Evolutionary conservation across 106 monocot genomes (phyloP), one percentile per base, ranked within the genome.

Genomic region (Iris macrosiphon): DNA sequence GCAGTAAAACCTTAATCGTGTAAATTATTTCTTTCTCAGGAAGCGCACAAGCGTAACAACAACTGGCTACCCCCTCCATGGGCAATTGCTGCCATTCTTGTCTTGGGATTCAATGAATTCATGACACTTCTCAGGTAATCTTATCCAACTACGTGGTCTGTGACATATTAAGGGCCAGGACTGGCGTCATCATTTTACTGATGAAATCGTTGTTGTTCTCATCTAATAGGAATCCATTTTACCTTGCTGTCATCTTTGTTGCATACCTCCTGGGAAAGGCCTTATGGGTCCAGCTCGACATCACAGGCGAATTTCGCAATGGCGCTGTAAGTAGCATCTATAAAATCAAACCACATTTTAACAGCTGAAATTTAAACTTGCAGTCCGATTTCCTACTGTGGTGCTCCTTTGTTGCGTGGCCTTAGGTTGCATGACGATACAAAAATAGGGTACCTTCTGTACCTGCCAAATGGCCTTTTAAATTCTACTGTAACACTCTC

Each of bases 51-150:
- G 67, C 65, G 86, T 14, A 96, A 87, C 62, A 96, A 87, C 67
- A 96, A 83, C 77, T 80, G 82, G 89, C 51, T 96, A 39, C 96
- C 96, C 27, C 96, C 96, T 51, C 89, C 96, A 28, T 96, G 90
- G 96, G 90, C 96, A 17, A 78, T 96, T 38, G 75, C 67, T 35
- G 86, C 78, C 26, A 96, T 96, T 31, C 24, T 83, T n/a, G 42
- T 90, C 17, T 72, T 96, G 48, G 96, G 96, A 15, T 83, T 96
- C 72, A 96, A 96, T 60, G 96, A 96, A 56, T 83, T 96, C 35
- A 96, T 96, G 89, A 72, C 89, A 11, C 76, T 96, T 26, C 55
- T 96, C 38, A 83, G 89, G 96, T 96, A 76, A 22, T 19, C 47
- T 56, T n/a, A 16, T 19, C 25, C 14, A 12, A 21, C 46, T 31